A percentile compares a stretch with the other conserved stretches of the same genome.
Evolutionary conservation across 1,284 basidiomycete species (phyloP).

Genomic region (Leccinum fallax): DNA sequence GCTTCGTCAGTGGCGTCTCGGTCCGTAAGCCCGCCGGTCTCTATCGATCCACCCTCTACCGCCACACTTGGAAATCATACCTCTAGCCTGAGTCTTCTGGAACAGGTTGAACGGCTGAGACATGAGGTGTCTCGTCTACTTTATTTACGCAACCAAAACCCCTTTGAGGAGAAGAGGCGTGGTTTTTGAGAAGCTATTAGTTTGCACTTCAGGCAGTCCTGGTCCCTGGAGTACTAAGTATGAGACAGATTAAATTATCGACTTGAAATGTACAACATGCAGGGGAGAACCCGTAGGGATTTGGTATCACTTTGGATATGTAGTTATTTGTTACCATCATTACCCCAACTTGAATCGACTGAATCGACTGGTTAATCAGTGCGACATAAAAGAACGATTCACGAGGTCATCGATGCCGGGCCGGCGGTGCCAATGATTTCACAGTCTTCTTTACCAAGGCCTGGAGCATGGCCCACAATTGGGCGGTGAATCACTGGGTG

Average conservation of each 20-base stretch:
- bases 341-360: not conserved
- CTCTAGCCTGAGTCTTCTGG: not conserved
- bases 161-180: not conserved
- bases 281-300: not conserved
- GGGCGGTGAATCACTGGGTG: not conserved
- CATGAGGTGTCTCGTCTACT: slow-evolving; percentile 15
- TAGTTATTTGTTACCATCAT: not conserved
- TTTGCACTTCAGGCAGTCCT: not conserved
- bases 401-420: no score
- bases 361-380: not conserved
- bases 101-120: not conserved
- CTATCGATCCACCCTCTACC: not conserved
- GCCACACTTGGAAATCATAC: no score
- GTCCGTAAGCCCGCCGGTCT: not conserved
- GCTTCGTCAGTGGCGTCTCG: not conserved
- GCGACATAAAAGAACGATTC: no score
- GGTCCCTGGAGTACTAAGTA: not conserved
- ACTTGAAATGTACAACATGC: not conserved
- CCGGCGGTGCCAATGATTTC: not conserved
- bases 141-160: not conserved
- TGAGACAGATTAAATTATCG: not conserved
- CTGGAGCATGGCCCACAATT: not conserved
- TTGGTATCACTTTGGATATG: not conserved
- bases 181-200: not conserved
- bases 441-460: not conserved